Conservation (phyloP, 331 rosid genomes). For the Saraca asoca region DNA sequence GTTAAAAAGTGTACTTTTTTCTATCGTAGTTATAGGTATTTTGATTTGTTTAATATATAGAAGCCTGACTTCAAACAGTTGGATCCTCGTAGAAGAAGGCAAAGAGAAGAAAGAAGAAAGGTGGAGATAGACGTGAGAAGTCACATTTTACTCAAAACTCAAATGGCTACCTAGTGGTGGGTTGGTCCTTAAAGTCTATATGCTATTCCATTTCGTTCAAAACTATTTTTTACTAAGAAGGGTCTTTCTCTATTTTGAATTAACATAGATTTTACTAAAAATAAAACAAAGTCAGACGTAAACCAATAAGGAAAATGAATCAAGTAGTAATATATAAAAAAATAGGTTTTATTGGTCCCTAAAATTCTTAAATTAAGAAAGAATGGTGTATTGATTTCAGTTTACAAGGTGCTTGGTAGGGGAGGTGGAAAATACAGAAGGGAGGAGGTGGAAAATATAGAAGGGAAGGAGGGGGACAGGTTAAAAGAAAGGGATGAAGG, state of each 20-base stretch:
- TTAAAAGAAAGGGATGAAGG: neutral
- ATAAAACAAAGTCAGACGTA: neutral
- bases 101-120: constrained; percentile 49
- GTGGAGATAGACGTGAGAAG: constrained; percentile 46
- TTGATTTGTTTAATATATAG: constrained; percentile 28
- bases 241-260: constrained; percentile 19
- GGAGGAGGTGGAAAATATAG: neutral
- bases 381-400: too few relatives aligned
- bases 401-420: neutral
- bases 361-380: neutral
- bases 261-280: constrained; percentile 1
- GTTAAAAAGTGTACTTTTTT: constrained; percentile 28
- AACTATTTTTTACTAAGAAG: constrained; percentile 31
- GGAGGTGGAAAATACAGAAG: neutral
- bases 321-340: neutral
- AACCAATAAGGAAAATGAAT: neutral
- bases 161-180: constrained; percentile 49
- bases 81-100: constrained; percentile 46
- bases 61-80: constrained; percentile 45
- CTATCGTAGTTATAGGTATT: constrained; percentile 23
- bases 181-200: constrained; percentile 51
- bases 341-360: neutral
- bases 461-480: too few relatives aligned
- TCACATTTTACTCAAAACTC: constrained; percentile 41
- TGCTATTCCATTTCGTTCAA: constrained; percentile 34